These are phyloP conservation scores for Crithidia thermophila DNA, from an alignment of 208 protist genomes.

Conservation along the genomic window DNA sequence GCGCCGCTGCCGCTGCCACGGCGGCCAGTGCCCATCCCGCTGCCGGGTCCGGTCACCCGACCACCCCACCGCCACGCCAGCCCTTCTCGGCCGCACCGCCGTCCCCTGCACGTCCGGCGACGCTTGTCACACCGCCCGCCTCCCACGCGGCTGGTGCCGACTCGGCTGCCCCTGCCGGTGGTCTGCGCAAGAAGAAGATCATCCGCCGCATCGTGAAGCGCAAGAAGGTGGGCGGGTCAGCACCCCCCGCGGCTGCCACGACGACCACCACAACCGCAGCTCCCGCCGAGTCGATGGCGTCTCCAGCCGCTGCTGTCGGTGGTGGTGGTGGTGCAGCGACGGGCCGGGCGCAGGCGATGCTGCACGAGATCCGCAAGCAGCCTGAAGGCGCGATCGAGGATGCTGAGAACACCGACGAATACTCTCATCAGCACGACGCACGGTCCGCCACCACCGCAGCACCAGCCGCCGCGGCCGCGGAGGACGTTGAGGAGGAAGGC, in stretches of 20 bases:
- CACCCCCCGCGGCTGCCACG: not conserved
- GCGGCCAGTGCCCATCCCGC: not conserved
- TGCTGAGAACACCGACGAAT: not conserved
- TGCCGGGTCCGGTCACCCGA: not conserved
- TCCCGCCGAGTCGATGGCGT: not conserved
- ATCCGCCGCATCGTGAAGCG: conserved; percentile 38
- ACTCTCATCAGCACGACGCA: not conserved
- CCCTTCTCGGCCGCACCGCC: not conserved
- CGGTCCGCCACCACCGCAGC: not conserved
- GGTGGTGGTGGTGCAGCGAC: not conserved
- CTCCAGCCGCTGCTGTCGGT: not conserved
- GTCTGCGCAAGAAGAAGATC: conserved; percentile 27
- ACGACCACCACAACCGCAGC: not conserved
- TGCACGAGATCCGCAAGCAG: conserved; percentile 30
- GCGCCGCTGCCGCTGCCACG: not conserved
- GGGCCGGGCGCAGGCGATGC: conserved; percentile 18
- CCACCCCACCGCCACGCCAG: not conserved
- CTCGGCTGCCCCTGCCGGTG: not conserved
- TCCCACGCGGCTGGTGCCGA: not conserved
- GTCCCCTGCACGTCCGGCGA: not conserved
- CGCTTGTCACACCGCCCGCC: conserved; percentile 24
- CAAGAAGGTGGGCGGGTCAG: conserved; percentile 4
- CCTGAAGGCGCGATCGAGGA: conserved; percentile 24
- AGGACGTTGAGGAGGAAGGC: not conserved
- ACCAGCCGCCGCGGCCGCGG: not conserved